Evolutionary conservation across 1,284 basidiomycete genomes (phyloP).

Genomic region (Bjerkandera adusta): DNA sequence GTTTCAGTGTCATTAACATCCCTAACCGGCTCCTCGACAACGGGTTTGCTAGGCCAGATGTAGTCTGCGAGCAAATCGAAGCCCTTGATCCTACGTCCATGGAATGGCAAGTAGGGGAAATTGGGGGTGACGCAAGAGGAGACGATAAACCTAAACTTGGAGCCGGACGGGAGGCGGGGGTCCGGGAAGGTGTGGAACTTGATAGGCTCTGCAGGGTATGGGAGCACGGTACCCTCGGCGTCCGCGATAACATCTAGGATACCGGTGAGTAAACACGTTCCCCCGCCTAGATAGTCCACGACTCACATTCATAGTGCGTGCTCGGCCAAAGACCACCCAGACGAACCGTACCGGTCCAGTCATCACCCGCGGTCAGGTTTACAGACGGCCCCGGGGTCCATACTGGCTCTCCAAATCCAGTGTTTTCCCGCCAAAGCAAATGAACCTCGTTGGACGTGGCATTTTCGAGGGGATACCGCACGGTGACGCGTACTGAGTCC

Average conservation of each 20-base stretch:
- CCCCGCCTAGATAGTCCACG: too few relatives aligned
- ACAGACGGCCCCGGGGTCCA: conserved; percentile 59
- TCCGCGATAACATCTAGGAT: conserved; percentile 50
- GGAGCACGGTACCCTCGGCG: conserved; percentile 41
- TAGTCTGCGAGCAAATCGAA: conserved; percentile 67
- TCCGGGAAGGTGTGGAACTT: conserved; percentile 72
- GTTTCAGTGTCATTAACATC: conserved; percentile 9
- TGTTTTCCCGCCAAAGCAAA: conserved; percentile 46
- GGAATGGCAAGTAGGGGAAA: conserved; percentile 60
- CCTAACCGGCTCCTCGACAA: too few relatives aligned
- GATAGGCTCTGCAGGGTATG: conserved; percentile 50
- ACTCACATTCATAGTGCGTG: conserved; percentile 70
- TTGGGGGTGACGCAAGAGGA: conserved; percentile 64
- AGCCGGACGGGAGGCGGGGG: conserved; percentile 48
- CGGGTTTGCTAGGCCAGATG: conserved; percentile 30
- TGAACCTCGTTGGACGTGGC: conserved; percentile 33
- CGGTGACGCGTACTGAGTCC: conserved; percentile 57
- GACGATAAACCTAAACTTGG: conserved; percentile 64
- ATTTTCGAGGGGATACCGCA: conserved; percentile 50
- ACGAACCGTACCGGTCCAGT: conserved; percentile 65
- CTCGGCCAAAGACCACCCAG: conserved; percentile 66
- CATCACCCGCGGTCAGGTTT: conserved; percentile 42
- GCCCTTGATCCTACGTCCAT: conserved; percentile 56
- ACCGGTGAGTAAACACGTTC: not conserved
- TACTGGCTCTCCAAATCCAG: conserved; percentile 18